Evolutionary conservation across 2,329 filamentous ascomycete species (phyloP).

Genomic region (Passalora sequoiae): DNA sequence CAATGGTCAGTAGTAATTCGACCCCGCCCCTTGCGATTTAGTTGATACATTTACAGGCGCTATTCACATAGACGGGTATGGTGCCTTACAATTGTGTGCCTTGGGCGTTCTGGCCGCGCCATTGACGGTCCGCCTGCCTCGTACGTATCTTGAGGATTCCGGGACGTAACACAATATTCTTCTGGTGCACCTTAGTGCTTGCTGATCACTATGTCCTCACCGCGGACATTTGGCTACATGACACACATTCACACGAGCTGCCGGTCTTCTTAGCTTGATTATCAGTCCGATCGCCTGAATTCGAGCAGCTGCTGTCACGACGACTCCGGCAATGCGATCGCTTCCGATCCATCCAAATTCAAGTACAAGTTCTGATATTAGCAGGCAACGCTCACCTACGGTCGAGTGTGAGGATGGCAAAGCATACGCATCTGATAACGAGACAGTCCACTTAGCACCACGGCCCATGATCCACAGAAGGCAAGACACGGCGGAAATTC

Average conservation of each 20-base stretch:
- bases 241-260: conserved; percentile 27
- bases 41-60: conserved; percentile 32
- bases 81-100: conserved; percentile 62
- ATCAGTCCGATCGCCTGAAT: conserved; percentile 57
- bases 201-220: conserved; percentile 43
- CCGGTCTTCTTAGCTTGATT: conserved; percentile 56
- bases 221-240: neutral
- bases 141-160: conserved; percentile 61
- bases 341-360: conserved; percentile 39
- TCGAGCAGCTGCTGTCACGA: conserved; percentile 42
- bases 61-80: conserved; percentile 64
- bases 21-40: neutral
- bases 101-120: conserved; percentile 62
- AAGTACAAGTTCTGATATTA: conserved; percentile 34
- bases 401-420: neutral
- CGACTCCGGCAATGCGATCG: conserved; percentile 36
- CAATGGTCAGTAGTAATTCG: conserved; percentile 44
- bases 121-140: conserved; percentile 56
- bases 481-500: neutral
- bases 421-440: neutral
- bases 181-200: conserved; percentile 60
- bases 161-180: conserved; percentile 60
- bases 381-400: neutral
- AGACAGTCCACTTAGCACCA: neutral
- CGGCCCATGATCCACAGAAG: neutral